These are phyloP conservation scores for Backusella liffmaniae DNA, from an alignment of 192 early-diverging fungal genomes.

Conservation along the genomic window DNA sequence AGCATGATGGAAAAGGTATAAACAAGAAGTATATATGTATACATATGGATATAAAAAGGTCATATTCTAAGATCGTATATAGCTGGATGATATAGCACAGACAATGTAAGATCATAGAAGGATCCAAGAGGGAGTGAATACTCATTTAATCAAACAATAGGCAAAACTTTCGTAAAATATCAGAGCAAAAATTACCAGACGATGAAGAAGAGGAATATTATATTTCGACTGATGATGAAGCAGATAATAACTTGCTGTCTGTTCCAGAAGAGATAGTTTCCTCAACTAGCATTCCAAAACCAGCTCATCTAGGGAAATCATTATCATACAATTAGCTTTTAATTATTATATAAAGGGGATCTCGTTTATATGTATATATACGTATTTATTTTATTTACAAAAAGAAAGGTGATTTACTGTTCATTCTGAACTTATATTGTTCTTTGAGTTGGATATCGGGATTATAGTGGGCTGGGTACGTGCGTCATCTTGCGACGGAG, in stretches of 20 bases:
- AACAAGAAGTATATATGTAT: neutral
- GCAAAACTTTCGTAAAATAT: slow-evolving; percentile 5
- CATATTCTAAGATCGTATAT: neutral
- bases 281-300: neutral
- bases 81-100: slow-evolving; percentile 11
- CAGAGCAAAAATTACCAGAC: neutral
- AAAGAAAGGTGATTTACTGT: neutral
- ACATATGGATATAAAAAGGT: too few relatives aligned
- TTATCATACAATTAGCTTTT: neutral
- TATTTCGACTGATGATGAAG: neutral
- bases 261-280: neutral
- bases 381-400: neutral
- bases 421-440: neutral
- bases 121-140: neutral
- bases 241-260: neutral
- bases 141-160: neutral
- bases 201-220: neutral
- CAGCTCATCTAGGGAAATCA: neutral
- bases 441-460: neutral
- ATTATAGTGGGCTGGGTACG: neutral
- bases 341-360: neutral
- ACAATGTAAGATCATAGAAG: neutral
- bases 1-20: slow-evolving; percentile 21
- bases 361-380: neutral
- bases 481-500: neutral